phyloP scores from a whole-genome alignment of 805 yeast species.

The Debaryomyces prosopidis region DNA sequence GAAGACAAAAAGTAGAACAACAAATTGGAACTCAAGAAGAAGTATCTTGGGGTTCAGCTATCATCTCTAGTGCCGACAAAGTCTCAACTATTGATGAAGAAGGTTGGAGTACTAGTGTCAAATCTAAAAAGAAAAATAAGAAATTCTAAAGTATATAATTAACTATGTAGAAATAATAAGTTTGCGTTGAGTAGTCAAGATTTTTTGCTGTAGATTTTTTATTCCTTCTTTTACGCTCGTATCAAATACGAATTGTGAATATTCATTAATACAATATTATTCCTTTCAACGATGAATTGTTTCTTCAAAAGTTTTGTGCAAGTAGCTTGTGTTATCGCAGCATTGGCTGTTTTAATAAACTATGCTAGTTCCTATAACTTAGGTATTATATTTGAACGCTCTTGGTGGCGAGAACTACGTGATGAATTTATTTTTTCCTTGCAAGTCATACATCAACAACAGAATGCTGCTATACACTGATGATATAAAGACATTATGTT shows the following conservation, averaged over 20 bases:
- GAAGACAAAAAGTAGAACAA: slow-evolving; percentile 72
- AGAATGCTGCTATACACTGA: too few relatives aligned
- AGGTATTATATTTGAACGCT: too few relatives aligned
- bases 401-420: too few relatives aligned
- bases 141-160: slow-evolving; percentile 13
- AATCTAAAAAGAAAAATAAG: slow-evolving; percentile 40
- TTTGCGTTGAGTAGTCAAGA: background rate
- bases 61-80: slow-evolving; percentile 45
- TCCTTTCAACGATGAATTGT: slow-evolving; percentile 6
- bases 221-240: background rate
- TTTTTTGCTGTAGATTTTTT: background rate
- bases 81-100: slow-evolving; percentile 41
- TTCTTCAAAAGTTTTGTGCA: slow-evolving; percentile 9
- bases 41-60: slow-evolving; percentile 74
- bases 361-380: too few relatives aligned
- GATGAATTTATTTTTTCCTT: too few relatives aligned
- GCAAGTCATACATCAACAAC: too few relatives aligned
- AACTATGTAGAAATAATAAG: background rate
- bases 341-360: background rate
- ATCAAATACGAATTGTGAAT: too few relatives aligned
- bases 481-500: too few relatives aligned
- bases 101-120: slow-evolving; percentile 46
- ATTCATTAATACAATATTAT: too few relatives aligned
- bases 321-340: slow-evolving; percentile 2
- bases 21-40: slow-evolving; percentile 37